Percentiles rank a stretch among this genome's conserved stretches.
Conservation (phyloP, 2,329 filamentous ascomycete genomes). For the Penicillium sp. region DNA sequence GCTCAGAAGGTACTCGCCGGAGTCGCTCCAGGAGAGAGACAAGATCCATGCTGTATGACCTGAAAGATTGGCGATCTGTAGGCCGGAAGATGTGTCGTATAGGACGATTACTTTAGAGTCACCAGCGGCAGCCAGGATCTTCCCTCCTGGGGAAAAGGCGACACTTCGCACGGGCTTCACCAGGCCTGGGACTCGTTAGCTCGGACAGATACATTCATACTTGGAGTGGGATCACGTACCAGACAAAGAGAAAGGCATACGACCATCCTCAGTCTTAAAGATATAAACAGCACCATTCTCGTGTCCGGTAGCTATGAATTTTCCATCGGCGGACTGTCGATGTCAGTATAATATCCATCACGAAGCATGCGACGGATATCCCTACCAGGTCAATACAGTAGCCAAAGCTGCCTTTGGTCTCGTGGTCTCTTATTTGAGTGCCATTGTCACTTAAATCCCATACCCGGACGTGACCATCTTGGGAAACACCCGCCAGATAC, state of each 20-base stretch:
- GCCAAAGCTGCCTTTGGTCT: conserved; percentile 92
- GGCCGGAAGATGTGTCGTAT: conserved; percentile 89
- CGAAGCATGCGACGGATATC: conserved; percentile 14
- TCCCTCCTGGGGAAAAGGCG: conserved; percentile 84
- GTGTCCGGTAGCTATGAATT: conserved; percentile 87
- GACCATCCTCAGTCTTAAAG: conserved; percentile 88
- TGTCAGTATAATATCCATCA: conserved; percentile 2
- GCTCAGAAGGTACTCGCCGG: conserved; percentile 87
- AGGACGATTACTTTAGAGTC: conserved; percentile 87
- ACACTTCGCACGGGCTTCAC: conserved; percentile 84
- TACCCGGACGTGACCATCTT: conserved; percentile 85
- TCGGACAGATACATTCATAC: conserved; percentile 21
- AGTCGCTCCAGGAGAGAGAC: conserved; percentile 88
- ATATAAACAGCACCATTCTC: conserved; percentile 91
- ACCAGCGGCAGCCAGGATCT: conserved; percentile 83
- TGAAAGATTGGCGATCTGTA: conserved; percentile 83
- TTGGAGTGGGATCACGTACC: conserved; percentile 60
- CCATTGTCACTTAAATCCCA: conserved; percentile 69
- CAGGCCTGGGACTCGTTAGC: conserved; percentile 62
- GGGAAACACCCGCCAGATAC: conserved; percentile 83
- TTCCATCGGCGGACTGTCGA: conserved; percentile 69
- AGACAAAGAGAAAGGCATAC: conserved; percentile 82
- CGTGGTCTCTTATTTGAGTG: conserved; percentile 77
- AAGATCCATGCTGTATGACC: conserved; percentile 88
- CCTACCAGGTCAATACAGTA: conserved; percentile 80